Evolutionary conservation across 495 filamentous ascomycete genomes (phyloP), one percentile per base, ranked within the genome.

Genomic region (Lasiosphaeria hispida): DNA sequence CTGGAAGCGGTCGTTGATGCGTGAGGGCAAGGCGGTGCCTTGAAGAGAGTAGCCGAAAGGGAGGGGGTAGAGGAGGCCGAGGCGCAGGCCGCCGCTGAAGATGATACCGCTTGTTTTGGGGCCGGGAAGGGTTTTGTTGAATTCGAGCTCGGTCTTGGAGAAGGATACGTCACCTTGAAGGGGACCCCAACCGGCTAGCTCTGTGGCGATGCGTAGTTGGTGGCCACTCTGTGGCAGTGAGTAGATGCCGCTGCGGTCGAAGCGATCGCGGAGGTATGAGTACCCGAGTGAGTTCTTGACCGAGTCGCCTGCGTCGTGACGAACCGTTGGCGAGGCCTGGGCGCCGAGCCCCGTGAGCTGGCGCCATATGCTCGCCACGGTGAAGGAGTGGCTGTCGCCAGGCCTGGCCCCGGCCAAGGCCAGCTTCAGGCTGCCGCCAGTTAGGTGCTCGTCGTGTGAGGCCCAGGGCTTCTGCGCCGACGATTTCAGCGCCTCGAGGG

Each of bases 1-100:
- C 50, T 87, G 83, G 78, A 98, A 97, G 34, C 94, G 91, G 71
- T 98, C 94, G 72, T 93, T 96, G 61, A 96, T 81, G 23, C 90
- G 83, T 49, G 90, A 92, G 3, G 87, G 83, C 35, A 78, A 34
- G 71, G 84, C 62, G 15, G 53, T 15, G 60, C 78, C 81, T 17
- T 77, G 75, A 30, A 88, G 68, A 10, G 81, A 84, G 52, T 90
- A 83, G 1, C 79, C 79, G 10, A 72, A 48, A n/a, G 77, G 70
- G 13, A 85, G 65, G 13, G 83, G 83, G 59, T 79, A 82, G 23
- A 85, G 66, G 69, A 93, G 13, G 17, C 83, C 83, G 0, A 75
- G 69, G 42, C 83, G 73, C n/a, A 83, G 56, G 15, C 78, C 74
- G 19, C 63, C 75, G 17, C 79, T 78, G 18, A 84, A 55, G 38